These are phyloP conservation scores for Leptographium procerum DNA, from an alignment of 2,329 filamentous ascomycete genomes.

Conservation along the genomic window DNA sequence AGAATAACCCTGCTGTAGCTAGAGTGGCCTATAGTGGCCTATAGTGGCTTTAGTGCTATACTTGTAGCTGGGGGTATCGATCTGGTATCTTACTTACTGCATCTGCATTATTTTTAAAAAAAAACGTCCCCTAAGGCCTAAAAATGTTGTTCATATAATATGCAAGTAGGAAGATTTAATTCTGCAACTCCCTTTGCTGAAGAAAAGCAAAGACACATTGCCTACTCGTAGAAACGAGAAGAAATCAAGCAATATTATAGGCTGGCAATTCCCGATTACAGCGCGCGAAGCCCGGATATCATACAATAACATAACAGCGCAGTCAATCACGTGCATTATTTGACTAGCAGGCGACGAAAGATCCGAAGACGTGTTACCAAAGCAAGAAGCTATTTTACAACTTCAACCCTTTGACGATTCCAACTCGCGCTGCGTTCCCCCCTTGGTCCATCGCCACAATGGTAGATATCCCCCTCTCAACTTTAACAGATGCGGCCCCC, in stretches of 20 bases:
- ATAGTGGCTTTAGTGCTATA: neutral
- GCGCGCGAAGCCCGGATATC: neutral
- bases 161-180: too few relatives aligned
- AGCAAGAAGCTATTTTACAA: neutral
- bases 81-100: too few relatives aligned
- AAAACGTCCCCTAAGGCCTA: too few relatives aligned
- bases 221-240: too few relatives aligned
- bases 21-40: neutral
- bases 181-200: too few relatives aligned
- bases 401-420: neutral
- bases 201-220: too few relatives aligned
- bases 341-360: neutral
- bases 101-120: too few relatives aligned
- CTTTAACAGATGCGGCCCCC: neutral
- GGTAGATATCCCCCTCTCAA: neutral
- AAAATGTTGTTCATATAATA: too few relatives aligned
- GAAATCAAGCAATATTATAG: too few relatives aligned
- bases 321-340: neutral
- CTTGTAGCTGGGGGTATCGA: neutral
- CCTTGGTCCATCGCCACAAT: neutral
- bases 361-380: neutral
- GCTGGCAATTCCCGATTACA: neutral
- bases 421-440: neutral
- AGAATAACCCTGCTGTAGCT: neutral
- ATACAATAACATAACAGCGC: neutral